Evolutionary conservation across 441 rosid species (phyloP).

Genomic region (Codiaeum variegatum): DNA sequence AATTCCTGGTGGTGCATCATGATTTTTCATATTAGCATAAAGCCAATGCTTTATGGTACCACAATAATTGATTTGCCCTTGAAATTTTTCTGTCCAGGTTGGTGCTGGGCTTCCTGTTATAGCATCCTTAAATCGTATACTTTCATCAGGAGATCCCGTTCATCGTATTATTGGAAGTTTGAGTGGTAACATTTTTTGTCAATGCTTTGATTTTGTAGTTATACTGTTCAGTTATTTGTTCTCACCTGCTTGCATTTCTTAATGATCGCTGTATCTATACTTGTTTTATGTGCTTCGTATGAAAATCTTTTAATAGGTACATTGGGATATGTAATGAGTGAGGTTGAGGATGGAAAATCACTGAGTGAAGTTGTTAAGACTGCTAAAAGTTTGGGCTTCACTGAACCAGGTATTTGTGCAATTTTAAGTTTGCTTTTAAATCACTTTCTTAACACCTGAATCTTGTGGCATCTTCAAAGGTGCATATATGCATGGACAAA

Average conservation of each 20-base stretch:
- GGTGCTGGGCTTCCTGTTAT: conserved; percentile 98
- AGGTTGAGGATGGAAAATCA: conserved; percentile 83
- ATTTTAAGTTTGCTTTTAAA: conserved; percentile 15
- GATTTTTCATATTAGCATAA: not conserved
- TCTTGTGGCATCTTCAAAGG: conserved; percentile 7
- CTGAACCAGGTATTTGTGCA: conserved; percentile 75
- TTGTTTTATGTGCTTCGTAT: conserved; percentile 12
- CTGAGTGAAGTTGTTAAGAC: conserved; percentile 80
- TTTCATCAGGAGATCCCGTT: conserved; percentile 80
- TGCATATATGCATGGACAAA: not conserved
- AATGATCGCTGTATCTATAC: not conserved
- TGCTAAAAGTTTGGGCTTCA: conserved; percentile 77
- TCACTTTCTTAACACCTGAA: conserved; percentile 17
- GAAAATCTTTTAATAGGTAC: conserved; percentile 50
- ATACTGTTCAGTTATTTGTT: conserved; percentile 11
- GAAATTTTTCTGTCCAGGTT: conserved; percentile 47
- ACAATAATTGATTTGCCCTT: conserved; percentile 12
- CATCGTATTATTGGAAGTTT: conserved; percentile 70
- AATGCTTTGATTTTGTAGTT: conserved; percentile 14
- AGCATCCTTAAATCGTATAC: conserved; percentile 68
- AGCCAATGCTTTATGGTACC: conserved; percentile 8
- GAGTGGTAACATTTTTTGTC: conserved; percentile 53
- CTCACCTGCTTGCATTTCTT: conserved; percentile 11
- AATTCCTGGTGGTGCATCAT: not conserved
- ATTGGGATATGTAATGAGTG: conserved; percentile 94